phyloP scores from a whole-genome alignment of 2,329 filamentous ascomycete species.

The Aspergillus luchuensis region DNA sequence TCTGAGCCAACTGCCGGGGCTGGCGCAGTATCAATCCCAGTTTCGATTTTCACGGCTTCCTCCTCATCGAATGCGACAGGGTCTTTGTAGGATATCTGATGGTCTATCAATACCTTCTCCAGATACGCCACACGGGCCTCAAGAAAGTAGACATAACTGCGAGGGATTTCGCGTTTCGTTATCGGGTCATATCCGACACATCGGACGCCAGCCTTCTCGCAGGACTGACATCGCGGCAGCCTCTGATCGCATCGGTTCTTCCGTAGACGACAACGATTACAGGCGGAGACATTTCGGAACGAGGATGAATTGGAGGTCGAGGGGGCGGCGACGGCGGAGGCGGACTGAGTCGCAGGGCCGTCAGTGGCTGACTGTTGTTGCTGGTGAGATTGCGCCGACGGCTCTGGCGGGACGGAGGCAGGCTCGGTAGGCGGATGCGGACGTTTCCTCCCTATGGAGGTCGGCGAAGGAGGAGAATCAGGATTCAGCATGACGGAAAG shows the following conservation, averaged over 20 bases:
- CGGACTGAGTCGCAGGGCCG: constrained; percentile 18
- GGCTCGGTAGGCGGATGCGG: constrained; percentile 35
- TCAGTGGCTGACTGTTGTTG: constrained; percentile 17
- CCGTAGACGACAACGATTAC: constrained; percentile 85
- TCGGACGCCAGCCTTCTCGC: constrained; percentile 86
- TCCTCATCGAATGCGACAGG: constrained; percentile 67
- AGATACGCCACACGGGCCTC: constrained; percentile 84
- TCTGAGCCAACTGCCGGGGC: constrained; percentile 21
- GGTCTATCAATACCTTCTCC: constrained; percentile 70
- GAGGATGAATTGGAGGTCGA: constrained; percentile 42
- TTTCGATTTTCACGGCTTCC: constrained; percentile 34
- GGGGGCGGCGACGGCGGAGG: constrained; percentile 20
- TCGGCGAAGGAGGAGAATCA: constrained; percentile 33
- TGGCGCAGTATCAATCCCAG: constrained; percentile 29
- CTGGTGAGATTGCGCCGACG: constrained; percentile 23
- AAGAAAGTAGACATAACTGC: constrained; percentile 91
- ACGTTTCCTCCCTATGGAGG: constrained; percentile 41
- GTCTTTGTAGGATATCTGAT: constrained; percentile 71
- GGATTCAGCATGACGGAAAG: constrained; percentile 39
- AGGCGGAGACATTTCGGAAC: constrained; percentile 89
- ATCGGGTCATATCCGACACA: constrained; percentile 97
- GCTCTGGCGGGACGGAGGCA: constrained; percentile 23
- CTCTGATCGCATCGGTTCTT: constrained; percentile 97
- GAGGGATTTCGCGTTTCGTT: constrained; percentile 90
- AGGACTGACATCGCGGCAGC: constrained; percentile 85